Evolutionary conservation across 169 alveolate species (phyloP).

Genomic region (Cryptosporidium viatorum): DNA sequence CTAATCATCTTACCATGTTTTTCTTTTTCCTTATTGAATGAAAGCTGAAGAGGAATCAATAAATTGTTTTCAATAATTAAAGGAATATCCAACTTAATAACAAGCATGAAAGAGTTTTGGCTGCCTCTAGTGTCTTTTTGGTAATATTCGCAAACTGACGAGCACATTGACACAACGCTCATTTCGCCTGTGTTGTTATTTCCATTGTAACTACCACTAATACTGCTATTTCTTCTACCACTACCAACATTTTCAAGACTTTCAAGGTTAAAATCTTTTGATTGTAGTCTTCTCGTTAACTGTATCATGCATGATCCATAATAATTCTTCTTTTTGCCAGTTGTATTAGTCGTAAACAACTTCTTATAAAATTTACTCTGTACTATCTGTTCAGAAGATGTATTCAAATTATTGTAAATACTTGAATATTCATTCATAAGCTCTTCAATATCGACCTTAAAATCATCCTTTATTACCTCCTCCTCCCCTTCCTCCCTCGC

Average conservation of each 20-base stretch:
- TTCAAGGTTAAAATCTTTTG: background rate
- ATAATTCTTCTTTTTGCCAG: background rate
- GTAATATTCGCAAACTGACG: slow-evolving; percentile 40
- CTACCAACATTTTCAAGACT: background rate
- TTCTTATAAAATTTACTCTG: slow-evolving; percentile 9
- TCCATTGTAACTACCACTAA: background rate
- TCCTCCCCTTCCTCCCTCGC: background rate
- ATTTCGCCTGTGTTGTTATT: background rate
- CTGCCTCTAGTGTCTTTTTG: background rate
- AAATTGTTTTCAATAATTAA: slow-evolving; percentile 11
- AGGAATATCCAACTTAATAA: slow-evolving; percentile 22
- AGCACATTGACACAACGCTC: slow-evolving; percentile 17
- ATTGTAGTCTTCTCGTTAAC: background rate
- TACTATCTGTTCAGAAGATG: slow-evolving; percentile 1
- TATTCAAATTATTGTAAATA: background rate
- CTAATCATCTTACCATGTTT: background rate
- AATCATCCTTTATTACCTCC: background rate
- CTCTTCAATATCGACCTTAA: background rate
- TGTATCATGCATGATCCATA: slow-evolving; percentile 22
- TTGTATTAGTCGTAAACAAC: slow-evolving; percentile 4
- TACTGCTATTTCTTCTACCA: background rate
- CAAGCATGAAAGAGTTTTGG: slow-evolving; percentile 5
- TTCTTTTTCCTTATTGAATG: slow-evolving; percentile 28
- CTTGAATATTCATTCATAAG: background rate
- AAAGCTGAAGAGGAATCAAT: slow-evolving; percentile 32